Base-by-base conservation (phyloP, 2,329 filamentous ascomycete species). In the Periconia sp. region DNA sequence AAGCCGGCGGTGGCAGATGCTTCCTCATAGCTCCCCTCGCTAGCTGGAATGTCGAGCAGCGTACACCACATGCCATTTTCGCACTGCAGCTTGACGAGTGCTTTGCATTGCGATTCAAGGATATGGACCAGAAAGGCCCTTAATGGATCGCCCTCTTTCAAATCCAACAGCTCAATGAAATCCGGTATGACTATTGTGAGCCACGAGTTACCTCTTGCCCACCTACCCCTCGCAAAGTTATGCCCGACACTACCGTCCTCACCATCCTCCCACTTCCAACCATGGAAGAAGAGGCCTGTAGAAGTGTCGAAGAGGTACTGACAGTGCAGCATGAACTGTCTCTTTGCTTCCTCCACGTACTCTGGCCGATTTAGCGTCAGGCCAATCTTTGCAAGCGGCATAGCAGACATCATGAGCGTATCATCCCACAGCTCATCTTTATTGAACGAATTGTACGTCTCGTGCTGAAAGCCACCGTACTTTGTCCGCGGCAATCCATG, bases 391-490 rank as follows among this genome's bases (percentile, higher is more conserved):
- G 87, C 87, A 13, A 92, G 76, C 1, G 88, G 88, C 69, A 92
- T 73, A 5, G 90, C 88, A 1, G 87, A 91, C 88, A 92, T 92
- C 88, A 92, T 92, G 31, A 92, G 76, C 5, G 88, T 92, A 65
- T 92, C 88, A 55, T 91, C 88, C 88, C 88, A 92, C 16, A 92
- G 76, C 72, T 92, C 86, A 65, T 89, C 79, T 49, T 84, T 77
- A 68, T 92, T 90, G 51, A 81, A 78, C 2, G 82, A 79, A 22
- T 85, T 70, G 56, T 91, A 91, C 0, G 88, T 92, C 48, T 86
- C 81, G 68, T 88, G 87, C 68, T 90, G 87, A 76, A 90, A 87
- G 43, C 85, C 61, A 78, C 84, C 87, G 61, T 83, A 85, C 36
- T 80, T 81, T 1, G 88, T 92, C 28, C 87, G 78, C 10, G 83